These are phyloP conservation scores for Hibiscus trionum DNA, from an alignment of 345 rosid species.

Conservation along the genomic window DNA sequence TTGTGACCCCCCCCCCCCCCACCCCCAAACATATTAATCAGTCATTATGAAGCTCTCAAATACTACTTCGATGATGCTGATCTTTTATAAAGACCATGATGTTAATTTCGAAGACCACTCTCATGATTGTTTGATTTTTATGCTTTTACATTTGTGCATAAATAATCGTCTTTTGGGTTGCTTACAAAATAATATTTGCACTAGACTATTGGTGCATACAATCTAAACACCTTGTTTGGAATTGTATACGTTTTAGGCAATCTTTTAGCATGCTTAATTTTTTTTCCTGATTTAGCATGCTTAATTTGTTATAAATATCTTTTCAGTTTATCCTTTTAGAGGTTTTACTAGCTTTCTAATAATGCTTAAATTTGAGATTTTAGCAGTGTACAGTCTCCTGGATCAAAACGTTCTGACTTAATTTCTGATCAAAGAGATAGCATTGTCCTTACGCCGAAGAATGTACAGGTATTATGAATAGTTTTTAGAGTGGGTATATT, in stretches of 20 bases:
- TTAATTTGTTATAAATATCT: not conserved
- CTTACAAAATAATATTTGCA: not conserved
- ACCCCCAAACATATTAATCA: not conserved
- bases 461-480: conserved; percentile 71
- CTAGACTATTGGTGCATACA: not conserved
- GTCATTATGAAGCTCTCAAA: not conserved
- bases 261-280: not conserved
- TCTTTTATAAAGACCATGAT: not conserved
- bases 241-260: not conserved
- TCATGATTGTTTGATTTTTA: not conserved
- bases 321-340: not conserved
- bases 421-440: conserved; percentile 66
- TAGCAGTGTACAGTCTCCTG: conserved; percentile 64
- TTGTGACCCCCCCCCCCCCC: not conserved
- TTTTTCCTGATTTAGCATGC: not conserved
- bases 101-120: not conserved
- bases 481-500: conserved; percentile 4
- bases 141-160: not conserved
- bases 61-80: not conserved
- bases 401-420: conserved; percentile 68
- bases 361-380: conserved; percentile 33
- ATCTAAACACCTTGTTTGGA: not conserved
- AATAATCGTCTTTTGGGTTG: too few species aligned
- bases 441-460: conserved; percentile 79
- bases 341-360: not conserved